These are phyloP conservation scores for Picochlorum sp. DNA, from an alignment of 139 green algal genomes.

Conservation along the genomic window DNA sequence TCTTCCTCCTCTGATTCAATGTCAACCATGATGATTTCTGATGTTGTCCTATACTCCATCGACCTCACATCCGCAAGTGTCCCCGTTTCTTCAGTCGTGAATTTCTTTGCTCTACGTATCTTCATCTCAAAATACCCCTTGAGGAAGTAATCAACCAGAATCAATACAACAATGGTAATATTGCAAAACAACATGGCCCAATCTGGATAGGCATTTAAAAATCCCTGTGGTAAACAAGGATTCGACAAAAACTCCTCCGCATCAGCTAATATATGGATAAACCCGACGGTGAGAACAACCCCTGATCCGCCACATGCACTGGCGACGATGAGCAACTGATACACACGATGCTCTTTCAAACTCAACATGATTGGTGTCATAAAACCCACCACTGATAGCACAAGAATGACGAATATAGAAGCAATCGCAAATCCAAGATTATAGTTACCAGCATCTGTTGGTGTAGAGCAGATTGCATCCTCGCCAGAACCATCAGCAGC, in stretches of 20 bases:
- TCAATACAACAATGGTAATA: constrained; percentile 24
- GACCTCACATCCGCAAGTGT: not conserved
- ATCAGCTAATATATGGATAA: constrained; percentile 46
- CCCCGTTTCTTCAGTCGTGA: not conserved
- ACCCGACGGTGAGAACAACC: constrained; percentile 18
- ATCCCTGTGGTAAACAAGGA: constrained; percentile 28
- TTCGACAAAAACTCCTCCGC: constrained; percentile 12
- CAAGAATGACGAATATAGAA: constrained; percentile 1
- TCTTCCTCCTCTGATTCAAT: not conserved
- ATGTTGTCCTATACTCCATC: too few species aligned
- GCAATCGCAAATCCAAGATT: not conserved
- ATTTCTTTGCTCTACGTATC: not conserved
- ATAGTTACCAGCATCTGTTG: not conserved
- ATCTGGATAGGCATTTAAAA: constrained; percentile 19
- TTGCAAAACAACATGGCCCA: constrained; percentile 27
- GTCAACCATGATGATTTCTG: not conserved
- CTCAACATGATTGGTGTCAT: not conserved
- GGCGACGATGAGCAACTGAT: not conserved
- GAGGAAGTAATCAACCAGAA: constrained; percentile 12
- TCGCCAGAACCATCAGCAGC: not conserved
- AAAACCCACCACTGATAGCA: not conserved
- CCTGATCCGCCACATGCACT: constrained; percentile 8
- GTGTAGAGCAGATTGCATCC: not conserved
- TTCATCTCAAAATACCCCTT: not conserved
- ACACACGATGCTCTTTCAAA: not conserved